Evolutionary conservation across 345 rosid genomes (phyloP).

Genomic region (Brassica incana): DNA sequence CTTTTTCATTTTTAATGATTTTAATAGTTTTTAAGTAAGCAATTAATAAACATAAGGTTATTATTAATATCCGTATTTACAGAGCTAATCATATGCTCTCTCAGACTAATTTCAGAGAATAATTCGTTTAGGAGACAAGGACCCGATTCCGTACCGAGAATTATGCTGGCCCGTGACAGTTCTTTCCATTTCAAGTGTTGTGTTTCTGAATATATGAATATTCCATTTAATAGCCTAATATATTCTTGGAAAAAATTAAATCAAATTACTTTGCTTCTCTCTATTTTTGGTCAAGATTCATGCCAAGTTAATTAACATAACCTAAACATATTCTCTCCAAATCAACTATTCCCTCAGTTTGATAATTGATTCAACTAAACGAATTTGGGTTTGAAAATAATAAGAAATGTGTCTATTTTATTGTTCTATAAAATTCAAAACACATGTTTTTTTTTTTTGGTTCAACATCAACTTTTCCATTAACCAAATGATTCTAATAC

Average conservation of each 20-base stretch:
- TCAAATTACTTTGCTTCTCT: neutral
- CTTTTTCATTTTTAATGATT: conserved; percentile 3
- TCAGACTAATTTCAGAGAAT: conserved; percentile 15
- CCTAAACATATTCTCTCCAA: neutral
- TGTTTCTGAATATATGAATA: neutral
- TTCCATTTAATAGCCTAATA: neutral
- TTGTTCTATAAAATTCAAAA: too few relatives aligned
- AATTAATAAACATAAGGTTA: neutral
- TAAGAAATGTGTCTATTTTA: too few relatives aligned
- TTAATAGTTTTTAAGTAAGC: neutral
- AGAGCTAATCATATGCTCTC: conserved; percentile 28
- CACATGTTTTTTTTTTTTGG: too few relatives aligned
- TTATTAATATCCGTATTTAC: conserved; percentile 9
- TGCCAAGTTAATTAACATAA: neutral
- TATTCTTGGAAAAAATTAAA: neutral
- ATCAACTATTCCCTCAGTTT: neutral
- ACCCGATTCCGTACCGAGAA: conserved; percentile 26
- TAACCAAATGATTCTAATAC: too few relatives aligned
- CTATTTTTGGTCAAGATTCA: neutral
- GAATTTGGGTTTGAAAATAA: too few relatives aligned
- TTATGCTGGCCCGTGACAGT: conserved; percentile 27
- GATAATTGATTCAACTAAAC: too few relatives aligned
- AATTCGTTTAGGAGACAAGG: conserved; percentile 10
- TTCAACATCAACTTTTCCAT: too few relatives aligned
- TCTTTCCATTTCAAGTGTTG: conserved; percentile 5